Evolutionary conservation across 768 basidiomycete genomes (phyloP).

Genomic region (Psilocybe subaeruginosa): DNA sequence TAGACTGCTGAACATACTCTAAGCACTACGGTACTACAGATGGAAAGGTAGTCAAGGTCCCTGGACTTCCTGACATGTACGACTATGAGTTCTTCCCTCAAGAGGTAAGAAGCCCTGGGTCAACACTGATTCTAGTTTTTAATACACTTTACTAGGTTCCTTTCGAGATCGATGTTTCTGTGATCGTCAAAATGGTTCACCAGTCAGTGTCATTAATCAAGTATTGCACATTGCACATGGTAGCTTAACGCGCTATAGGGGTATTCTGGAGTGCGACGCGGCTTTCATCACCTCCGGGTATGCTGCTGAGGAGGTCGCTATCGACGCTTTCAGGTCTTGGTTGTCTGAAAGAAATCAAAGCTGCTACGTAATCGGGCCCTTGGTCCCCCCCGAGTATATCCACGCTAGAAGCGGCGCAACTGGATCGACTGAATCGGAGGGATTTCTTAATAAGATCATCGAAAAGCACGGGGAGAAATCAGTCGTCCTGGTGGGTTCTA

Average conservation of each 20-base stretch:
- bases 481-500: conserved; percentile 5
- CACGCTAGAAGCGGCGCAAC: not conserved
- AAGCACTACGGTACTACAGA: not conserved
- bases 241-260: not conserved
- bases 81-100: conserved; percentile 9
- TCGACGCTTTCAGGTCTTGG: conserved; percentile 9
- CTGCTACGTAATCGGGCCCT: conserved; percentile 11
- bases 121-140: too few relatives aligned
- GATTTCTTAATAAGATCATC: conserved; percentile 9
- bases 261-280: conserved; percentile 7
- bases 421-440: conserved; percentile 1
- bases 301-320: conserved; percentile 6
- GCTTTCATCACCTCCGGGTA: conserved; percentile 1
- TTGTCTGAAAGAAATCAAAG: conserved; percentile 2
- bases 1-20: not conserved
- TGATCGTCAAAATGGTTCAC: not conserved
- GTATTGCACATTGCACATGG: not conserved
- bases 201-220: conserved; percentile 1
- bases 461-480: conserved; percentile 5
- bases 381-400: conserved; percentile 10
- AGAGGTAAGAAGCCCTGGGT: not conserved
- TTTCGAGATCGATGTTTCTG: not conserved
- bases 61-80: conserved; percentile 9
- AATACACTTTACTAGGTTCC: not conserved
- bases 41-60: not conserved